Base-by-base conservation (phyloP, 495 filamentous ascomycete genomes). In the Xanthoparmelia taractica region DNA sequence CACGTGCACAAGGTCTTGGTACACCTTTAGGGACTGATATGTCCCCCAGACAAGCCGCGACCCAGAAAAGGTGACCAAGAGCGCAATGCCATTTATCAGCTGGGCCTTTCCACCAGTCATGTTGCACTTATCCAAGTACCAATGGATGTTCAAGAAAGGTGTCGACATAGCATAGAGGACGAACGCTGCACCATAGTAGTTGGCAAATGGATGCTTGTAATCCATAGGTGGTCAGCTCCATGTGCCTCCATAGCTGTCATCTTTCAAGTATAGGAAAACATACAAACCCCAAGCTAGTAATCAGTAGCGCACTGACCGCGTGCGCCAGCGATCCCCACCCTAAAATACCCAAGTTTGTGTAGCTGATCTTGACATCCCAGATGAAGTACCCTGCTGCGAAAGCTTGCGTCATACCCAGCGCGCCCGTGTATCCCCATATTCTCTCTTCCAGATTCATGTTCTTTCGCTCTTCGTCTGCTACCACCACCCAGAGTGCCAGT, bases 101-200 rank as follows among this genome's bases (percentile, higher is more conserved):
- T 96, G 91, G 59, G 80, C 65, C 20, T 74, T 79, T 60, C 87
- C 87, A 59, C 93, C 93, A 31, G 93, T 97, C 81, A 95, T 86
- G 73, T 88, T 85, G 71, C 96, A 80, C 77, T 97, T 97, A 79
- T 97, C 94, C 69, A 87, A 91, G 82, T 97, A 97, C 93, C 93
- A 97, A 79, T 97, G 94, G 77, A 97, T 87, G 74, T 95, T 94
- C 71, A 94, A 84, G 79, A 95, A 92, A 27, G 90, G 90, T 66
- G 84, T 87, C 60, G 90, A 96, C 63, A 97, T 87, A 77, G 97
- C 93, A 80, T 95, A 97, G 70, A 97, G 90, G 72, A 97, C 92
- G 78, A 97, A 97, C 58, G 84, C 82, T n/a, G 85, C 81, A 60
- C 84, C 89, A 75, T 96, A 97, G 81, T 85, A 96, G 78, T 96